Evolutionary conservation across 1,139 yeast species (phyloP), one percentile per base, ranked within the genome.

Genomic region (Pneumocystis canis): DNA sequence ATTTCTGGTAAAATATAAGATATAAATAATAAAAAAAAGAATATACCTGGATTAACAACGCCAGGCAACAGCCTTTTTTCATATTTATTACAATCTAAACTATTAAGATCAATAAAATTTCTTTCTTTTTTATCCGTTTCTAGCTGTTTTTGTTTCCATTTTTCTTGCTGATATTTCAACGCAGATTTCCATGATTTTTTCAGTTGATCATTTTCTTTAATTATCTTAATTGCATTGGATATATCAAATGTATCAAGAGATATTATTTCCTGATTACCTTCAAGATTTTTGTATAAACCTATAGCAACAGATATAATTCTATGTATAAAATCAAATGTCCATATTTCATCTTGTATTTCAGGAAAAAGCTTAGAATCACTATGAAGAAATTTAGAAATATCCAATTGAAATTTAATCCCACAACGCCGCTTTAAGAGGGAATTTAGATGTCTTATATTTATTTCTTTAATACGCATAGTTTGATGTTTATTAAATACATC

Each of bases 21-120:
- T 20, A 54, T 6, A 31, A 32, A 57, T 30, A 16, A 53, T 28
- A 28, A 31, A 56, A 30, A 7, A 30, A 25, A 7, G 9, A 16
- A 9, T 11, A 20, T 37, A 61, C 63, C 47, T 35, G 67, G 67
- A 40, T 64, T 64, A 32, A 65, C 65, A 16, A 60, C 61, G 14
- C 60, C 40, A 32, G 59, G 56, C 28, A 64, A 53, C 18, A 65
- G 32, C 7, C 60, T 47, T 58, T 65, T 62, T 47, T 65, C 67
- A 5, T 64, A 62, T 37, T 62, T 63, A 33, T 58, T 64, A 9
- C 59, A 57, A 30, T 57, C 59, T 20, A 35, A 35, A 14, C 4
- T 35, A 14, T 35, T 35, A 35, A 28, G 5, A 57, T 35, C 25
- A 14, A 35, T 57, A 20, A 30, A 11, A 2, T 18, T 25, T 28